Base-by-base conservation (phyloP, 2,329 filamentous ascomycete species). In the Monosporascus sp. region DNA sequence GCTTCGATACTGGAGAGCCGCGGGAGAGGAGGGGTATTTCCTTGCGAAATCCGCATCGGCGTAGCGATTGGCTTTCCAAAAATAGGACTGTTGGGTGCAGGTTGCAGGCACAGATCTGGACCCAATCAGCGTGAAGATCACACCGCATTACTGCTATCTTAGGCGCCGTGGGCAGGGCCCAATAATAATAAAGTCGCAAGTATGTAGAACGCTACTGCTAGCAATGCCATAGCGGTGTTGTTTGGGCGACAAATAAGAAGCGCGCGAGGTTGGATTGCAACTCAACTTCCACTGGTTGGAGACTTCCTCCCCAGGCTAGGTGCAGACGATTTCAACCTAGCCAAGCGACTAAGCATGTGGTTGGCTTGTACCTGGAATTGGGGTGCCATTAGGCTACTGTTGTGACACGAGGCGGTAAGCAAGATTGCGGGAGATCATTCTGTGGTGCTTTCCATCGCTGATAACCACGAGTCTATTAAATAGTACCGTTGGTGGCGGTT, bases 81-180 rank as follows among this genome's bases (percentile, higher is more conserved):
- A 62, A 61, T 63, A 62, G 61, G 56, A 58, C 46, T 49, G 56
- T 58, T 56, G 51, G 53, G 55, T 62, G 61, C 61, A 62, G 52
- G 48, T 53, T 50, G 46, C 56, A 37, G 38, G 51, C 48, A 19
- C 48, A 50, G 38, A 37, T 51, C 3, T 6, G 20, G 52, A 50
- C 9, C 63, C 63, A 65, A 65, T 65, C 61, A 65, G 22, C 47
- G 11, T 45, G 9, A 51, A 55, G 40, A 65, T 65, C 63, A 65
- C 63, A 65, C 53, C 53, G 56, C 60, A 57, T 59, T 31, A 49
- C 27, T 31, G 8, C 8, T 31, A 1, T 8, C 11, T 31, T 62
- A 60, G 59, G 56, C 60, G 60, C 60, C 60, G 54, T 60, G 52
- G 45, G 49, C 49, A 47, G 49, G 49, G 50, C 54, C 53, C 46